Conservation (phyloP, 139 green algal species). For the Chlamydomonas asymmetrica region DNA sequence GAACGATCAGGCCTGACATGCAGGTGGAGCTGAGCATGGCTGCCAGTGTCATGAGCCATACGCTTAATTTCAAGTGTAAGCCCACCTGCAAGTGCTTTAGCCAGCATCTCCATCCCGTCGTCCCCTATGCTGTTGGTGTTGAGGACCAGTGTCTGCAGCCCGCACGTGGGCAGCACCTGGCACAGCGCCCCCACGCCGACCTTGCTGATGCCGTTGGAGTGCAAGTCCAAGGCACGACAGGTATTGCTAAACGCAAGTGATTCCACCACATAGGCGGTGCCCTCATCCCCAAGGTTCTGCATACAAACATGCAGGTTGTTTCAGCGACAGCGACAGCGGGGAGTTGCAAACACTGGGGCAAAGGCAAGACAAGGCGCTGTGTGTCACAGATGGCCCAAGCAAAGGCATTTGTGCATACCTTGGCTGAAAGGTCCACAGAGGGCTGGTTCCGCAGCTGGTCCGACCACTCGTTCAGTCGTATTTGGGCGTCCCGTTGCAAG, state of each 20-base stretch:
- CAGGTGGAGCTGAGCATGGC: too few species aligned
- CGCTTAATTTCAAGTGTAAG: not conserved
- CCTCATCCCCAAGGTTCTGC: constrained; percentile 87
- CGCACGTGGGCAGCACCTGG: constrained; percentile 54
- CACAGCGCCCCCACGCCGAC: constrained; percentile 68
- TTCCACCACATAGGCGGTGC: constrained; percentile 84
- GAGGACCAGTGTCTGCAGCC: constrained; percentile 69
- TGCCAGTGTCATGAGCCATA: too few species aligned
- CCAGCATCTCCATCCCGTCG: constrained; percentile 62
- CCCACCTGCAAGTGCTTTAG: constrained; percentile 54
- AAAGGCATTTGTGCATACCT: constrained; percentile 36
- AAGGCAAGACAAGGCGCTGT: not conserved
- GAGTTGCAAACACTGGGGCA: not conserved
- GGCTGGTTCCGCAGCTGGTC: constrained; percentile 62
- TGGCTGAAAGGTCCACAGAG: constrained; percentile 76
- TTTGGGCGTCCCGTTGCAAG: constrained; percentile 66
- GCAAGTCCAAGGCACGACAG: constrained; percentile 79
- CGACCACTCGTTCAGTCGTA: constrained; percentile 79
- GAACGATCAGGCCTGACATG: too few species aligned
- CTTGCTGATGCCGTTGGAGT: constrained; percentile 84
- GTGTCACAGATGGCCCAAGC: not conserved
- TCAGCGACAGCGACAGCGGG: too few species aligned
- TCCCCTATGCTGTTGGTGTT: constrained; percentile 77
- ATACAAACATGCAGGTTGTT: not conserved
- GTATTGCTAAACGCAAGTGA: constrained; percentile 90